Conservation (phyloP, 306 rosid genomes). For the Inga laurina region DNA sequence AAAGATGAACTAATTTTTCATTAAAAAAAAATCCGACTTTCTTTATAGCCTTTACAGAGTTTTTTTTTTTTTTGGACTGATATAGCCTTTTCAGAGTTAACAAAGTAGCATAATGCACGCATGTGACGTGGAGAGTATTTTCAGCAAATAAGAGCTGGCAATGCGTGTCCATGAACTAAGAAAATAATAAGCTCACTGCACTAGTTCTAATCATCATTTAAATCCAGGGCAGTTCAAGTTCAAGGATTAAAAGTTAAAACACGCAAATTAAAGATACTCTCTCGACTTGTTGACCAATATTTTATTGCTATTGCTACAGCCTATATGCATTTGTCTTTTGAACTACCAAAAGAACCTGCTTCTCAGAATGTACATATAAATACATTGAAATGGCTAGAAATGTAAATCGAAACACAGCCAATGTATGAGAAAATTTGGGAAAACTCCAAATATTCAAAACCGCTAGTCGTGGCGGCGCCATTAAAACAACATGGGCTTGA, state of each 20-base stretch:
- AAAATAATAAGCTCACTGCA: background rate
- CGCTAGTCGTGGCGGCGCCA: background rate
- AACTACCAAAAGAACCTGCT: background rate
- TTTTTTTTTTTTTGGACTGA: no score
- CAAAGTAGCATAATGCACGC: background rate
- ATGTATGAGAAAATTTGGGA: background rate
- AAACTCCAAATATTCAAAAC: background rate
- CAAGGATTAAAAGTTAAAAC: background rate
- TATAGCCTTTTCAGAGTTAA: background rate
- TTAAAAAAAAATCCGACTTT: no score
- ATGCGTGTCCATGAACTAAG: background rate
- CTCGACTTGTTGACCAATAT: background rate
- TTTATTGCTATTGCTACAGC: background rate
- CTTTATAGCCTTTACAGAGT: background rate
- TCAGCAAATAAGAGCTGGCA: background rate
- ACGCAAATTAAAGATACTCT: background rate
- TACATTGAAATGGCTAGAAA: background rate
- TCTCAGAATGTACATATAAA: background rate
- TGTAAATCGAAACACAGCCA: background rate
- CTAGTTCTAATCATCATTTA: background rate
- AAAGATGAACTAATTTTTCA: background rate
- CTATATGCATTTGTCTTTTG: background rate
- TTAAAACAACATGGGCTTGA: background rate
- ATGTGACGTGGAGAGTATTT: background rate
- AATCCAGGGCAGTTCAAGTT: background rate